Conservation (phyloP, 2,329 filamentous ascomycete species). For the Hypoxylon sp. region DNA sequence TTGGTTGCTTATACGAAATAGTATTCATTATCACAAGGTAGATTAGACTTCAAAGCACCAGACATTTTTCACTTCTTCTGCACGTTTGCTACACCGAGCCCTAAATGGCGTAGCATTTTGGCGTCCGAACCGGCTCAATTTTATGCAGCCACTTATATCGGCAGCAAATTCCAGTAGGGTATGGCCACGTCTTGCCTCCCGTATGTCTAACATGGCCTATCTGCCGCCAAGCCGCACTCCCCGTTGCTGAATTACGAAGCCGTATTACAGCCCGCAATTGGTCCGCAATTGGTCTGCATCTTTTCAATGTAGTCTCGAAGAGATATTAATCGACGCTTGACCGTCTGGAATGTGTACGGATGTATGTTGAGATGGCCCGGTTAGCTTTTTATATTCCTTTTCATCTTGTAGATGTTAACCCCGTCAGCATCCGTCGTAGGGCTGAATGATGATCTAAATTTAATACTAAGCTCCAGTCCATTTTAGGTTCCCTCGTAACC, state of each 20-base stretch:
- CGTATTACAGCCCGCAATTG: conserved; percentile 10
- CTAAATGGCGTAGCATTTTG: conserved; percentile 17
- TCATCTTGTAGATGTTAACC: not conserved
- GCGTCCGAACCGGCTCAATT: conserved; percentile 18
- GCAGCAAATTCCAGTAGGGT: conserved; percentile 26
- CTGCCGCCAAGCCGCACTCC: conserved; percentile 25
- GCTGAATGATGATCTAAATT: conserved; percentile 43
- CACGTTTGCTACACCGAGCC: conserved; percentile 4
- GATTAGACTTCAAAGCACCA: not conserved
- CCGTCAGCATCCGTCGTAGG: conserved; percentile 25
- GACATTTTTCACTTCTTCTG: not conserved
- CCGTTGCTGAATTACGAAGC: not conserved
- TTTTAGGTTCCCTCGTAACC: conserved; percentile 34
- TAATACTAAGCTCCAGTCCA: conserved; percentile 35
- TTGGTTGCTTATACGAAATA: conserved; percentile 33
- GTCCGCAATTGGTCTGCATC: conserved; percentile 5
- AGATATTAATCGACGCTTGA: conserved; percentile 4
- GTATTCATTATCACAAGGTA: not conserved
- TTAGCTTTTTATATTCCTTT: conserved; percentile 12
- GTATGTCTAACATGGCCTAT: conserved; percentile 17
- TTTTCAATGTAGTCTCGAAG: conserved; percentile 1
- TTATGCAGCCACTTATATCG: conserved; percentile 14
- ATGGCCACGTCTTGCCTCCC: conserved; percentile 28
- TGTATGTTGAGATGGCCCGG: not conserved
- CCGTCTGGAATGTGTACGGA: not conserved